phyloP scores from a whole-genome alignment of 257 asterid species.

The Euphrasia confusa region DNA sequence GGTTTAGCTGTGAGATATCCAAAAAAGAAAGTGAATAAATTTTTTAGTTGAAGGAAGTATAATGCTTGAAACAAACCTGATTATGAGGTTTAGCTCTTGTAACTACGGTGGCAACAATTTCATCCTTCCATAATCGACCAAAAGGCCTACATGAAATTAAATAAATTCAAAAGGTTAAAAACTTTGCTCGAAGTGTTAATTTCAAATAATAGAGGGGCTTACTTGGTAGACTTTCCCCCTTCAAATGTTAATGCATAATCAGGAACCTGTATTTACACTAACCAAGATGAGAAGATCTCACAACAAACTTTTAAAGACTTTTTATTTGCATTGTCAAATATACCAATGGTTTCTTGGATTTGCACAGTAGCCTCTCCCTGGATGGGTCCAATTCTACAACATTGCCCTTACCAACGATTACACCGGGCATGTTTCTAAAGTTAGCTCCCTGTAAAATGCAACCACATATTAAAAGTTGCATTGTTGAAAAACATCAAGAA shows the following conservation, averaged over 20 bases:
- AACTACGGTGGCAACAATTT: slow-evolving; percentile 3
- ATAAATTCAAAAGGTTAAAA: neutral
- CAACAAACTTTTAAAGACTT: no score
- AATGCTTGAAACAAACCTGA: neutral
- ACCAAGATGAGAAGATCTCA: neutral
- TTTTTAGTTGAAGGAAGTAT: no score
- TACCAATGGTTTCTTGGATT: slow-evolving; percentile 7
- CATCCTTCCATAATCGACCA: neutral
- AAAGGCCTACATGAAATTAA: neutral
- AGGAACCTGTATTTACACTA: slow-evolving; percentile 14
- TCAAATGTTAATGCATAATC: slow-evolving; percentile 12
- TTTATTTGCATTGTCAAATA: neutral
- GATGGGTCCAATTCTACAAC: neutral
- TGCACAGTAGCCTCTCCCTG: neutral
- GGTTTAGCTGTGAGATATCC: neutral
- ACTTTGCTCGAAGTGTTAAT: no score
- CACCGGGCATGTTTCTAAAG: neutral
- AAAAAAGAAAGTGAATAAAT: no score
- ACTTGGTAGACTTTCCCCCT: slow-evolving; percentile 7
- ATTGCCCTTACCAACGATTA: neutral
- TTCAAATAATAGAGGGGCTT: neutral
- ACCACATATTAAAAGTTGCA: neutral
- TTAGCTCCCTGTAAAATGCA: slow-evolving; percentile 8
- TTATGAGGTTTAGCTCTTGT: slow-evolving; percentile 13
- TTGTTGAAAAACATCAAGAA: neutral